Base-by-base conservation (phyloP, 345 rosid species). In the Gossypium herbaceum region DNA sequence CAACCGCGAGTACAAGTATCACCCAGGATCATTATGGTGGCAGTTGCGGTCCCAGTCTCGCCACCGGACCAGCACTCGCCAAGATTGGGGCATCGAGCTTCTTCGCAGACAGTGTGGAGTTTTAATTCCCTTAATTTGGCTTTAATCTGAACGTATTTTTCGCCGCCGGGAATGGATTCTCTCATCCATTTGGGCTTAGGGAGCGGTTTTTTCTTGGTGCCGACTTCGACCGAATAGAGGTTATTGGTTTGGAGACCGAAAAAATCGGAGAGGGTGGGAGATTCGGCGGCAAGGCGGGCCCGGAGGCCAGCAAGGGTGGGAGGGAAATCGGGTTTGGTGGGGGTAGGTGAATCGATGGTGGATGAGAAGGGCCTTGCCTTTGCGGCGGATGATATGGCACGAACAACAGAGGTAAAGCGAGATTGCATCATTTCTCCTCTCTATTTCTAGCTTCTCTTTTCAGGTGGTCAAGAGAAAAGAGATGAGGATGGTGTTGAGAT, bases 51-150 rank as follows among this genome's bases (percentile, higher is more conserved):
- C 43, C 97, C 97, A 9, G 97, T 96, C 76, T 96, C 97, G 34
- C 99, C 99, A 5, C 98, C 99, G 44, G 99, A 93, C 98, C 98
- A 96, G 76, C 98, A 96, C 83, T 96, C 97, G 3, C 98, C 97
- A 76, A 96, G 77, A 79, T 96, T 93, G 45, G 99, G 98, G 80
- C 98, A 92, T 78, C 81, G 88, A 11, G 98, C 99, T 83, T 96
- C 99, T 82, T 93, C 99, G 76, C 99, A 96, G 73, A 96, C 98
- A 57, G 98, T 93, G 73, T 96, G 99, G 54, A 96, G 94, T 73
- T 96, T 96, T 82, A 96, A 82, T 71, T 93, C 92, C 80, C 97
- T 78, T 61, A 96, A 78, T 82, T 96, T 96, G 85, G 34, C 85
- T 93, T 96, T 96, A 82, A 96, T 93, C 85, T 96, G 98, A 45